Base-by-base conservation (phyloP, 202 grass and related monocot genomes). In the Zizania palustris region DNA sequence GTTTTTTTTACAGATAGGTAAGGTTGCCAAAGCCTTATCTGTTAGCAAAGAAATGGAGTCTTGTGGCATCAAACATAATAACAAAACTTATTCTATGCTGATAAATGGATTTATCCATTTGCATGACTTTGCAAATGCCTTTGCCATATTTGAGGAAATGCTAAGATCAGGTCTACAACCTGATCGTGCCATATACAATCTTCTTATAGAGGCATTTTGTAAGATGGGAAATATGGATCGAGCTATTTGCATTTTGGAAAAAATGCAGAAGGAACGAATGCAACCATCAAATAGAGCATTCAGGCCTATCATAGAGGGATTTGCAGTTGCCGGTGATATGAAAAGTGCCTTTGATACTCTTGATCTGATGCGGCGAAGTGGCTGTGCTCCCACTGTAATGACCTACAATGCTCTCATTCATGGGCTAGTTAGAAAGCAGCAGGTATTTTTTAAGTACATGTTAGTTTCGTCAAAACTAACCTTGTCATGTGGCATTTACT, bases 371-470 rank as follows among this genome's bases (percentile, higher is more conserved):
- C 77, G 87, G 53, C 81, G 48, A 80, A 86, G 60, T 60, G 95
- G 95, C 7, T 95, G 91, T 41, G 65, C 91, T 80, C 91, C 95
- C 40, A 87, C 89, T 78, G 87, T 95, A 53, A 74, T 86, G 84
- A 95, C 89, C 59, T 98, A 95, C 74, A 98, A 98, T 90, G 95
- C 90, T 81, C 95, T 98, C 85, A 85, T 92, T 45, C 91, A 92
- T 48, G 91, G 95, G 62, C 83, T 98, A 75, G 76, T 98, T 78
- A 88, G 83, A 67, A 95, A 90, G 60, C 82, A 90, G 43, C 85
- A 95, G 91, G 95, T 95, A 81, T 61, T 78, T 77, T 79, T 50
- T 57, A 20, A 63, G 54, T 74, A 13, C 5, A 65, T 81, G 0
- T 13, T 71, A 79, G 9, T 44, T 63, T 80, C 3, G 38, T 80